A percentile compares a stretch with the other conserved stretches of the same genome.
Evolutionary conservation across 768 basidiomycete species (phyloP).

Genomic region (Botryobasidium botryosum): DNA sequence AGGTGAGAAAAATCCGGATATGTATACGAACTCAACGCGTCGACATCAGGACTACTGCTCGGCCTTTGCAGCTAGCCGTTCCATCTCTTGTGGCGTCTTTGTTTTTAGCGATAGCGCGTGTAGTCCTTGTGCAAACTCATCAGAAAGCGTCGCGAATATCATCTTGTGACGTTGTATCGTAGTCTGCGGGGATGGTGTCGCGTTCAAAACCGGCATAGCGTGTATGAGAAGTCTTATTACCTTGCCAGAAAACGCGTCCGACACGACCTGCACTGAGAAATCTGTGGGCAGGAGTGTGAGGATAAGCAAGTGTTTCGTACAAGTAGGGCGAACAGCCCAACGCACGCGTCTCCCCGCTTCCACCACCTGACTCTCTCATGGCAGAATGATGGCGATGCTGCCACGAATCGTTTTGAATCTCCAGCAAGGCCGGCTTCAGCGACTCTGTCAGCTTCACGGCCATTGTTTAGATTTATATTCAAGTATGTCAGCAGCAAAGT

Average conservation of each 20-base stretch:
- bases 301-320: neutral
- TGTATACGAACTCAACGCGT: too few species aligned
- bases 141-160: conserved; percentile 52
- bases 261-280: conserved; percentile 60
- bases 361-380: conserved; percentile 54
- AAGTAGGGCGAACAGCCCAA: conserved; percentile 14
- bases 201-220: neutral
- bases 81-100: conserved; percentile 39
- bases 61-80: too few species aligned
- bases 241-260: conserved; percentile 56
- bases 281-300: conserved; percentile 28
- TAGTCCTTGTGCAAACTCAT: conserved; percentile 52
- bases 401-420: conserved; percentile 67
- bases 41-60: too few species aligned
- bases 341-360: conserved; percentile 70
- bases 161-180: conserved; percentile 71
- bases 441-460: conserved; percentile 32
- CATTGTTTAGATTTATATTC: conserved; percentile 17
- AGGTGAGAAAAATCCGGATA: too few species aligned
- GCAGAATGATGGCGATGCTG: conserved; percentile 71
- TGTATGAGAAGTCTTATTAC: conserved; percentile 23
- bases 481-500: neutral
- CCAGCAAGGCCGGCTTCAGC: conserved; percentile 44
- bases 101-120: conserved; percentile 67
- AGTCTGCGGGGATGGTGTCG: conserved; percentile 32